Percentiles rank a stretch among this genome's conserved stretches.
phyloP scores from a whole-genome alignment of 805 yeast species.

The Yamadazyma paraphyllophila region DNA sequence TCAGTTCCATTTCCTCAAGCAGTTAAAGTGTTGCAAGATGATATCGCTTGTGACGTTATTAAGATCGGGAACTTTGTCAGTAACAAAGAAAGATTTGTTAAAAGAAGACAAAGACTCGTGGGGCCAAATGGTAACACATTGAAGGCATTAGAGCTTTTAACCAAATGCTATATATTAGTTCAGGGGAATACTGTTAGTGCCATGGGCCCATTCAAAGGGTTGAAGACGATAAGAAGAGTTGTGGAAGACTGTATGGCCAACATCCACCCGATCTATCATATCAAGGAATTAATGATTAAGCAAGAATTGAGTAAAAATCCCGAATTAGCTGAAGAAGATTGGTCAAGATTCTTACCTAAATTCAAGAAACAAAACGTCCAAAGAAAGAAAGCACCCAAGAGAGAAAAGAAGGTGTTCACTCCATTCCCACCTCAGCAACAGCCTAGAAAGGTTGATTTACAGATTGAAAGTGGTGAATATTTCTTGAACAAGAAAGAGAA shows the following conservation, averaged over 20 bases:
- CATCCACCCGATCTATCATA: slow-evolving; percentile 96
- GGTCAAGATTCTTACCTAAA: slow-evolving; percentile 95
- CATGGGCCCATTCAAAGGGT: slow-evolving; percentile 94
- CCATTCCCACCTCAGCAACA: slow-evolving; percentile 98
- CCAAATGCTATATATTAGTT: slow-evolving; percentile 93
- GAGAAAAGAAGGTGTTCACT: slow-evolving; percentile 76
- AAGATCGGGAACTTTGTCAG: slow-evolving; percentile 88
- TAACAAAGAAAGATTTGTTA: slow-evolving; percentile 90
- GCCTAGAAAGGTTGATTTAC: slow-evolving; percentile 95
- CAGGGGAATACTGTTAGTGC: slow-evolving; percentile 97
- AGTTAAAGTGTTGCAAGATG: slow-evolving; percentile 84
- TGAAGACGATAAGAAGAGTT: slow-evolving; percentile 87
- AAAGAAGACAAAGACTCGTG: slow-evolving; percentile 92
- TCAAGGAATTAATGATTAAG: slow-evolving; percentile 96
- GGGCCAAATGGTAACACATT: slow-evolving; percentile 97
- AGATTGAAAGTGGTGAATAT: slow-evolving; percentile 97
- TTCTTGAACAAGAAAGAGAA: slow-evolving; percentile 87
- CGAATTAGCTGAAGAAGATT: slow-evolving; percentile 91
- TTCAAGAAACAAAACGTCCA: slow-evolving; percentile 96
- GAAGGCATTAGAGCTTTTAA: slow-evolving; percentile 89
- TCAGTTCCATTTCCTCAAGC: slow-evolving; percentile 98
- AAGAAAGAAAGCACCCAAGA: slow-evolving; percentile 78
- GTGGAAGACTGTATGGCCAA: slow-evolving; percentile 98
- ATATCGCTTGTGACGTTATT: slow-evolving; percentile 91
- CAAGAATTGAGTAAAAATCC: slow-evolving; percentile 94